phyloP scores from a whole-genome alignment of 1,284 basidiomycete genomes.

The Pterulicium gracile region DNA sequence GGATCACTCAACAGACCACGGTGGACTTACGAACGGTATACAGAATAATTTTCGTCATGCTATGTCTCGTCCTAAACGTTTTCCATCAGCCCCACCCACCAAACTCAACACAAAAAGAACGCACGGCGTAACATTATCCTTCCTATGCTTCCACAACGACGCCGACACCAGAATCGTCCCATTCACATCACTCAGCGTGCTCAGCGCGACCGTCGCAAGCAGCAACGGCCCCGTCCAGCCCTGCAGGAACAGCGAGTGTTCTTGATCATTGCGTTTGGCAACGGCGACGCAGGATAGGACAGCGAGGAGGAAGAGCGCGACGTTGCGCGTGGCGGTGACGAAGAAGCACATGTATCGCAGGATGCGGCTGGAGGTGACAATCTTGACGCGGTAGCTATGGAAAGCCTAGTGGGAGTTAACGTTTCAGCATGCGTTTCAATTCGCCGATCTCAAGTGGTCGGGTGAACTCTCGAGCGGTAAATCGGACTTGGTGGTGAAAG shows the following conservation, averaged over 20 bases:
- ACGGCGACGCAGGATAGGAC: background rate
- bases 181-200: background rate
- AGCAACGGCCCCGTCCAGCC: background rate
- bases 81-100: background rate
- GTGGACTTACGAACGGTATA: background rate
- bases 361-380: background rate
- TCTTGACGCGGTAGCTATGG: background rate
- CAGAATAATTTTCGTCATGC: background rate
- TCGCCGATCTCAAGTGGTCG: too few species aligned
- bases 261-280: background rate
- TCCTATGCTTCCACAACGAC: background rate
- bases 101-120: background rate
- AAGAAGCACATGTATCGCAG: background rate
- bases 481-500: background rate
- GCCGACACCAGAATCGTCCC: background rate
- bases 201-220: background rate
- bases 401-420: background rate
- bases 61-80: background rate
- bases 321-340: background rate
- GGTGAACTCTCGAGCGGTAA: background rate
- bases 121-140: background rate
- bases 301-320: background rate
- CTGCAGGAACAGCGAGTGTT: background rate
- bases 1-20: background rate
- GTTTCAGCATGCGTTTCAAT: too few species aligned